These are phyloP conservation scores for Geoglossum glabrum DNA, from an alignment of 495 filamentous ascomycete genomes.

Conservation along the genomic window DNA sequence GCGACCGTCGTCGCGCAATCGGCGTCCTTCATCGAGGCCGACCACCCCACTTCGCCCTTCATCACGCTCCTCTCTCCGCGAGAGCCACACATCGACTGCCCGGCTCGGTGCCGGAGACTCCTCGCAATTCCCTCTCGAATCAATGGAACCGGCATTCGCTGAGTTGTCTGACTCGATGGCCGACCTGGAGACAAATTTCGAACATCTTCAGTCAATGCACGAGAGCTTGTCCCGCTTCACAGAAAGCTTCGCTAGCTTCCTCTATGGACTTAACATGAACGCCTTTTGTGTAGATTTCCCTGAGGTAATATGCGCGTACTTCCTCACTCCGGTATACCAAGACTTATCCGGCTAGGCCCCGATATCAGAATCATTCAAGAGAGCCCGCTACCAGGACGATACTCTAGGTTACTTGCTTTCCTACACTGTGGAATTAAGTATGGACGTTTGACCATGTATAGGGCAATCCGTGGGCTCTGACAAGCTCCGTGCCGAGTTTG, in stretches of 20 bases:
- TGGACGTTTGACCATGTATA: not conserved
- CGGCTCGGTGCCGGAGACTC: slow-evolving; percentile 35
- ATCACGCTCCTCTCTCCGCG: slow-evolving; percentile 71
- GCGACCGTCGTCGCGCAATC: slow-evolving; percentile 27
- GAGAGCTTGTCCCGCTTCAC: slow-evolving; percentile 86
- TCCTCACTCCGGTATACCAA: not conserved
- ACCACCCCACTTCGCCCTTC: slow-evolving; percentile 84
- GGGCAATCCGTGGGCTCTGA: slow-evolving; percentile 5
- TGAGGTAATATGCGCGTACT: slow-evolving; percentile 36
- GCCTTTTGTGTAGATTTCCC: slow-evolving; percentile 97
- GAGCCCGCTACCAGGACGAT: slow-evolving; percentile 37
- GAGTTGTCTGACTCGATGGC: slow-evolving; percentile 89
- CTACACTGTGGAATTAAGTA: not conserved
- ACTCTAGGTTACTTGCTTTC: slow-evolving; percentile 17
- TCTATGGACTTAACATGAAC: slow-evolving; percentile 97
- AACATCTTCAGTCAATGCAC: slow-evolving; percentile 93
- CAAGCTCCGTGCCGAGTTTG: slow-evolving; percentile 15
- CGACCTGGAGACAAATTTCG: slow-evolving; percentile 90
- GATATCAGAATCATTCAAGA: slow-evolving; percentile 50
- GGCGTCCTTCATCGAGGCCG: slow-evolving; percentile 44
- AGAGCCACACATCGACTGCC: slow-evolving; percentile 26
- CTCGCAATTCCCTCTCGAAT: slow-evolving; percentile 54
- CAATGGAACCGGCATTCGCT: slow-evolving; percentile 72
- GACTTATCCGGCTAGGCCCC: slow-evolving; percentile 29
- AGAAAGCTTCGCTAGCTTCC: slow-evolving; percentile 85